These are phyloP conservation scores for Amauroascus verrucosus DNA, from an alignment of 2,329 filamentous ascomycete species.

Conservation along the genomic window DNA sequence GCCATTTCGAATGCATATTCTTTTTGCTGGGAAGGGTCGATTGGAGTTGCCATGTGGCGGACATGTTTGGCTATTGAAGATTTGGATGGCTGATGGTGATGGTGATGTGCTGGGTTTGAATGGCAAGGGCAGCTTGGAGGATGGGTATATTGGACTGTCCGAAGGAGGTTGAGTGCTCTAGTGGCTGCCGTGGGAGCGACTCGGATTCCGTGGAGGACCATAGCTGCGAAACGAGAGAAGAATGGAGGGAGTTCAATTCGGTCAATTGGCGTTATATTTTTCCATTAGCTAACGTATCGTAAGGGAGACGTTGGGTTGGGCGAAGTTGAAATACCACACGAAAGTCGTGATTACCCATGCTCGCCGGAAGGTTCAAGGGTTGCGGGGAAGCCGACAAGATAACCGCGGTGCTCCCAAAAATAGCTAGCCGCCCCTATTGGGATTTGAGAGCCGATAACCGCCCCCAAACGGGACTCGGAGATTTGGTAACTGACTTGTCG, in stretches of 20 bases:
- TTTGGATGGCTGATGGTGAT: conserved; percentile 48
- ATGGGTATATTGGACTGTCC: conserved; percentile 83
- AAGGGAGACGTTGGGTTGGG: too few species aligned
- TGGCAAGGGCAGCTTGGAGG: conserved; percentile 87
- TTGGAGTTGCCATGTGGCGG: conserved; percentile 62
- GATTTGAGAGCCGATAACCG: too few species aligned
- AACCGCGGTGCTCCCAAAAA: not conserved
- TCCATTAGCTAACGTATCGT: too few species aligned
- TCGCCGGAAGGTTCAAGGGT: too few species aligned
- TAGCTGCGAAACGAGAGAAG: conserved; percentile 11
- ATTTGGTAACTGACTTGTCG: too few species aligned
- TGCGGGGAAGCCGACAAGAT: not conserved
- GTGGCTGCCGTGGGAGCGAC: conserved; percentile 39
- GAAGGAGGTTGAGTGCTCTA: conserved; percentile 52
- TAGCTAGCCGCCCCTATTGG: not conserved
- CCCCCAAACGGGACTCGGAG: too few species aligned
- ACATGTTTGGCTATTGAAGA: conserved; percentile 39
- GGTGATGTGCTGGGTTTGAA: conserved; percentile 72
- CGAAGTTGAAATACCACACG: too few species aligned
- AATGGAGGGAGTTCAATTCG: not conserved
- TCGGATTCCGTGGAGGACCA: conserved; percentile 34
- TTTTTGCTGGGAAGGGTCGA: conserved; percentile 62
- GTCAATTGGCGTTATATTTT: too few species aligned
- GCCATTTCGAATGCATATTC: conserved; percentile 99
- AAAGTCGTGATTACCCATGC: too few species aligned